Conservation (phyloP, 1,139 yeast species). For the Nakaseomyces uthaithaninus region DNA sequence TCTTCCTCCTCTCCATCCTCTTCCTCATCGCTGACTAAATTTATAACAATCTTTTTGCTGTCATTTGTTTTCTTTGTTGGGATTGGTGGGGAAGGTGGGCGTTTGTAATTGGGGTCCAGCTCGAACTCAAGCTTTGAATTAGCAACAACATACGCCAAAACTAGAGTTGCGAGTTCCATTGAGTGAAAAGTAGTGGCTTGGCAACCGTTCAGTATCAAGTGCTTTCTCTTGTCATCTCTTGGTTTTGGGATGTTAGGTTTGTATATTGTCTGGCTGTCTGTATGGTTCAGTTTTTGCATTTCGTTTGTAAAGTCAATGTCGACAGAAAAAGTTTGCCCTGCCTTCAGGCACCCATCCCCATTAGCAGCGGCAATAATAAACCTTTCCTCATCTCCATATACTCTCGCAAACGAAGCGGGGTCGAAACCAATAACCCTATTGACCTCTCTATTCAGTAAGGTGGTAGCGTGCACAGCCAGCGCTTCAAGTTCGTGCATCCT, state of each 20-base stretch:
- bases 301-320: slow-evolving; percentile 2
- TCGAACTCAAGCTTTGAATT: background rate
- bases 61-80: background rate
- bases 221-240: background rate
- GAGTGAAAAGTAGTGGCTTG: background rate
- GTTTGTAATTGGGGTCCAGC: background rate
- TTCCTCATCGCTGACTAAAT: background rate
- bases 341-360: background rate
- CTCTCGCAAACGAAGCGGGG: slow-evolving; percentile 1
- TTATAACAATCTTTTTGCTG: background rate
- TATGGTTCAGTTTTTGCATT: background rate
- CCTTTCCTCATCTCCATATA: background rate
- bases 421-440: slow-evolving; percentile 1
- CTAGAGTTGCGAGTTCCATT: slow-evolving; percentile 1
- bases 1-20: background rate
- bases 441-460: slow-evolving; percentile 1
- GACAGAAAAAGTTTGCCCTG: background rate
- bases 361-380: background rate
- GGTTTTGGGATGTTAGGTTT: background rate
- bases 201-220: background rate
- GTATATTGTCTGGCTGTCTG: background rate
- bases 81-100: background rate
- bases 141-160: slow-evolving; percentile 1
- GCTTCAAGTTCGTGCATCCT: slow-evolving; percentile 5
- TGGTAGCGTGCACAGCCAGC: slow-evolving; percentile 1